phyloP scores from a whole-genome alignment of 129 eudicot species.

The Mikania micrantha region DNA sequence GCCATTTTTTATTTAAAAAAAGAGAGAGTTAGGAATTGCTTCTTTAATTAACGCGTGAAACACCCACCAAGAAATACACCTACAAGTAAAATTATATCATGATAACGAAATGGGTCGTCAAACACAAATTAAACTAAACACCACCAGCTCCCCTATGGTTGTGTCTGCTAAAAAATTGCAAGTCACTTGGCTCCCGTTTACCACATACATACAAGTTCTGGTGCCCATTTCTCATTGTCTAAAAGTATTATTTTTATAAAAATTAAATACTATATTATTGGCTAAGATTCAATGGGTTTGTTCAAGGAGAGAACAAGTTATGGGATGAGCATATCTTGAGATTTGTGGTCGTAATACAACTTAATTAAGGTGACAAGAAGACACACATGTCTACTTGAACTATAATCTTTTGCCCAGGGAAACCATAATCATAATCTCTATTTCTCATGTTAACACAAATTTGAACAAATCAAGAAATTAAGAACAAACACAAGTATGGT shows the following conservation, averaged over 20 bases:
- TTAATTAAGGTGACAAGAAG: background rate
- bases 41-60: conserved; percentile 9
- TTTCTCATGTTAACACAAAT: no score
- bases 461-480: no score
- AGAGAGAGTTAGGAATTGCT: conserved; percentile 9
- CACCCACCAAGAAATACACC: conserved; percentile 9
- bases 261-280: conserved; percentile 8
- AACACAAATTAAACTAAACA: conserved; percentile 17
- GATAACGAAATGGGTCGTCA: conserved; percentile 1
- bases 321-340: conserved; percentile 6
- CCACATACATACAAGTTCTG: conserved; percentile 16
- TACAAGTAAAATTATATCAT: conserved; percentile 1
- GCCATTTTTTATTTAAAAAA: background rate
- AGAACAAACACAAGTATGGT: no score
- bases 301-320: conserved; percentile 14
- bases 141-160: conserved; percentile 3
- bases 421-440: no score
- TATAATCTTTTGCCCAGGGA: no score
- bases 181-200: background rate
- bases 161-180: conserved; percentile 17
- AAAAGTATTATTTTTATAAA: background rate
- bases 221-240: conserved; percentile 21
- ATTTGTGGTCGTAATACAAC: conserved; percentile 24
- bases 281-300: conserved; percentile 19
- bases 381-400: background rate